Conservation (phyloP, 768 basidiomycete species). For the Neoboletus magnificus region DNA sequence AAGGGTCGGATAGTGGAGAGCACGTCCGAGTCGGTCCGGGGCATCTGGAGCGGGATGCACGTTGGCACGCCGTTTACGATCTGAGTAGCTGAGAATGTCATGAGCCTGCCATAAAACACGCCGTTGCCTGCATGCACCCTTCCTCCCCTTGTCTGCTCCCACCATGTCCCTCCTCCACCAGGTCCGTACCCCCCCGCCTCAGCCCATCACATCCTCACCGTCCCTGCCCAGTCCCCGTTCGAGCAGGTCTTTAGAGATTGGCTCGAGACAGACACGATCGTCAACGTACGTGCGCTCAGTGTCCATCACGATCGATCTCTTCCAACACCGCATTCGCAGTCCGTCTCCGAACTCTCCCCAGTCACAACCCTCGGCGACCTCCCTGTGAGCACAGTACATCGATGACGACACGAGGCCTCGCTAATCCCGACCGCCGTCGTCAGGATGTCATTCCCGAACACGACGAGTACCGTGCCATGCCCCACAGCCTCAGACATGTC, state of each 20-base stretch:
- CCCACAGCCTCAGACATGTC: conserved; percentile 28
- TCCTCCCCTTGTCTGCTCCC: conserved; percentile 4
- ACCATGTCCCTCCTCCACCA: not conserved
- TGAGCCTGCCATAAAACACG: conserved; percentile 31
- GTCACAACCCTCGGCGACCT: conserved; percentile 24
- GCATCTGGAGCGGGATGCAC: conserved; percentile 89
- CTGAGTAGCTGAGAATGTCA: conserved; percentile 22
- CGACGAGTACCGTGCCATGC: conserved; percentile 29
- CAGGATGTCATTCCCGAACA: conserved; percentile 31
- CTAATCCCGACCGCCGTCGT: conserved; percentile 20
- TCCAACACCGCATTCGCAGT: conserved; percentile 11
- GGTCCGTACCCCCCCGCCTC: not conserved
- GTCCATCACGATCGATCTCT: not conserved
- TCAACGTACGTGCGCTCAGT: conserved; percentile 20
- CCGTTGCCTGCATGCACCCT: conserved; percentile 28
- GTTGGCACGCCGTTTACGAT: conserved; percentile 65
- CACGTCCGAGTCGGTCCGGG: conserved; percentile 74
- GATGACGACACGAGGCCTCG: conserved; percentile 14
- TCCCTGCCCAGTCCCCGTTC: not conserved
- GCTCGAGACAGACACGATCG: conserved; percentile 22
- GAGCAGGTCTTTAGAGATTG: conserved; percentile 16
- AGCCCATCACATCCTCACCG: not conserved
- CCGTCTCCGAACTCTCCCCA: conserved; percentile 21
- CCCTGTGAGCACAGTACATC: conserved; percentile 24
- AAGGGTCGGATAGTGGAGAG: conserved; percentile 65